Percentiles rank a stretch among this genome's conserved stretches.
Evolutionary conservation across 768 basidiomycete genomes (phyloP).

Genomic region (Calocera viscosa): DNA sequence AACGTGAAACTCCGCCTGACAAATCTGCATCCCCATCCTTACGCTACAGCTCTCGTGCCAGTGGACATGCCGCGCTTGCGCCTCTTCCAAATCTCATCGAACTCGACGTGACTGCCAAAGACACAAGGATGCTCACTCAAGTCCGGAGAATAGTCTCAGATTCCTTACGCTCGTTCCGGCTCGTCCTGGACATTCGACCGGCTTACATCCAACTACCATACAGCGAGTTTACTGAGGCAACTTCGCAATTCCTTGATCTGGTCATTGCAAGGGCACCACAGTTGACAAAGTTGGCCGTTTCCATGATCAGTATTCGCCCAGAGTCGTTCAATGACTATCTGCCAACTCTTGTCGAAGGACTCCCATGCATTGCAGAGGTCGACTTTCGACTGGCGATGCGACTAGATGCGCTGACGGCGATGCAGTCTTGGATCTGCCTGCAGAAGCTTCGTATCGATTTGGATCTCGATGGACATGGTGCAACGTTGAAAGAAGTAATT

Average conservation of each 20-base stretch:
- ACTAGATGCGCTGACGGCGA: not conserved
- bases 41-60: not conserved
- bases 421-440: not conserved
- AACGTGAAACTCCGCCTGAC: not conserved
- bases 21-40: not conserved
- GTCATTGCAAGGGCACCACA: not conserved
- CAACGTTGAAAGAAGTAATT: not conserved
- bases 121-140: not conserved
- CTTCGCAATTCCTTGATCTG: not conserved
- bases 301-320: not conserved
- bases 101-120: not conserved
- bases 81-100: not conserved
- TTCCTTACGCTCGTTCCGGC: not conserved
- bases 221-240: not conserved
- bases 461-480: not conserved
- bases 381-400: not conserved
- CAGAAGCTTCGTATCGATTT: not conserved
- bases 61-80: not conserved
- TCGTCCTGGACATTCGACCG: not conserved
- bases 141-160: not conserved
- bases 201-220: not conserved
- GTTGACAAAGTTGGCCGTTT: not conserved
- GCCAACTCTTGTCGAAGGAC: not conserved
- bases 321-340: not conserved
- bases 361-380: not conserved